Evolutionary conservation across 2,329 filamentous ascomycete genomes (phyloP).

Genomic region (Xylaria sp.): DNA sequence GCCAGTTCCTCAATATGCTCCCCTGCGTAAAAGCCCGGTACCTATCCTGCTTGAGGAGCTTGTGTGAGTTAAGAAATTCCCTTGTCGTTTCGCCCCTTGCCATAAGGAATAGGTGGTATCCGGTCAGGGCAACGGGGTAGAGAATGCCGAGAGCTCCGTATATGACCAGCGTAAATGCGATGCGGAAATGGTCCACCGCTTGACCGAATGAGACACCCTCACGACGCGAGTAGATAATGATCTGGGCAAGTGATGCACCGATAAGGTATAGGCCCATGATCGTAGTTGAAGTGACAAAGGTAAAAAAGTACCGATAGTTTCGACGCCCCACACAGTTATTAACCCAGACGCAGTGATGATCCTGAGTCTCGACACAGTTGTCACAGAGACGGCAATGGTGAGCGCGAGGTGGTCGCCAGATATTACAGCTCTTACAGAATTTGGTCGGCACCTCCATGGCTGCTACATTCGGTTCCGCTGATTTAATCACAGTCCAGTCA

Average conservation of each 20-base stretch:
- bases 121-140: constrained; percentile 83
- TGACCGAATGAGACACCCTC: constrained; percentile 69
- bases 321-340: constrained; percentile 97
- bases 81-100: constrained; percentile 91
- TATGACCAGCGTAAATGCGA: constrained; percentile 87
- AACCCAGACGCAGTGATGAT: constrained; percentile 98
- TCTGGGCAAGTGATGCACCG: constrained; percentile 78
- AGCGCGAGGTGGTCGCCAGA: constrained; percentile 93
- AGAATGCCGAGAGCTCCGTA: constrained; percentile 76
- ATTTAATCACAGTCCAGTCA: constrained; percentile 92
- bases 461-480: constrained; percentile 73
- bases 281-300: constrained; percentile 82
- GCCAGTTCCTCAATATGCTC: constrained; percentile 76
- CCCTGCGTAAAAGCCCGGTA: constrained; percentile 89
- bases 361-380: constrained; percentile 95
- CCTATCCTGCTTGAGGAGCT: constrained; percentile 89
- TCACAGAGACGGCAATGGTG: constrained; percentile 98
- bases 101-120: constrained; percentile 91
- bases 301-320: constrained; percentile 98
- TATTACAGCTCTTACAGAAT: constrained; percentile 96
- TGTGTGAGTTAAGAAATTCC: constrained; percentile 95
- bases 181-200: constrained; percentile 73
- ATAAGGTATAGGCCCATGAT: constrained; percentile 78
- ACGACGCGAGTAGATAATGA: constrained; percentile 71
- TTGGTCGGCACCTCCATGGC: constrained; percentile 99